Conservation (phyloP, 75 land plant species). For the Cupressus sempervirens region DNA sequence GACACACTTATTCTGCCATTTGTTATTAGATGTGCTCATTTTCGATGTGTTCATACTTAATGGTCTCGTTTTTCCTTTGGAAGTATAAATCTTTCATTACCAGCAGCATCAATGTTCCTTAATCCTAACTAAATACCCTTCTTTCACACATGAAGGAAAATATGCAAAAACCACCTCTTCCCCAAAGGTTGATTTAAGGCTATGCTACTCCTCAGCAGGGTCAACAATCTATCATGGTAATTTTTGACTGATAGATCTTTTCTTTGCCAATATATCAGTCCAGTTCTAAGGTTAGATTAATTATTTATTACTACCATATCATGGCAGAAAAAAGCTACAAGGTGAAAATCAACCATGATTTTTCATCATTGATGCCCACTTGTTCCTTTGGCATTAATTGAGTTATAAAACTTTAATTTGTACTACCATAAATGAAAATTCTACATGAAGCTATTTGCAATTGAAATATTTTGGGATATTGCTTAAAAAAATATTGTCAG, state of each 20-base stretch:
- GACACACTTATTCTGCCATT: not conserved
- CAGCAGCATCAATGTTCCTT: not conserved
- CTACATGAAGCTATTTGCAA: too few relatives aligned
- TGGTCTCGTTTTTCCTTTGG: not conserved
- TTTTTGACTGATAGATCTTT: not conserved
- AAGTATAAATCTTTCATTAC: not conserved
- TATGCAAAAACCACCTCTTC: constrained; percentile 26
- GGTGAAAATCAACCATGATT: not conserved
- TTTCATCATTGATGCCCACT: too few relatives aligned
- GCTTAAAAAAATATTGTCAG: too few relatives aligned
- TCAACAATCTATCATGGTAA: constrained; percentile 9
- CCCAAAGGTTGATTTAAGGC: constrained; percentile 13
- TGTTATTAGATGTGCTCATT: not conserved
- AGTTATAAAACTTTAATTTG: too few relatives aligned
- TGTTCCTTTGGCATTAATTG: too few relatives aligned
- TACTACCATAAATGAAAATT: too few relatives aligned
- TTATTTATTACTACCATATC: not conserved
- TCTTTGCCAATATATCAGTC: not conserved
- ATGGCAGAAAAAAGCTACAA: not conserved
- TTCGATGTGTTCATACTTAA: not conserved
- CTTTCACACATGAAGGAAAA: constrained; percentile 15
- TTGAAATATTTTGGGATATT: too few relatives aligned
- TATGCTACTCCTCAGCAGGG: constrained; percentile 14
- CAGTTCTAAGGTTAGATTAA: not conserved
- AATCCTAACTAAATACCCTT: not conserved